A percentile compares a stretch with the other conserved stretches of the same genome.
Conservation (phyloP, 2,329 filamentous ascomycete genomes). For the Ophiocordyceps camponoti-floridani region DNA sequence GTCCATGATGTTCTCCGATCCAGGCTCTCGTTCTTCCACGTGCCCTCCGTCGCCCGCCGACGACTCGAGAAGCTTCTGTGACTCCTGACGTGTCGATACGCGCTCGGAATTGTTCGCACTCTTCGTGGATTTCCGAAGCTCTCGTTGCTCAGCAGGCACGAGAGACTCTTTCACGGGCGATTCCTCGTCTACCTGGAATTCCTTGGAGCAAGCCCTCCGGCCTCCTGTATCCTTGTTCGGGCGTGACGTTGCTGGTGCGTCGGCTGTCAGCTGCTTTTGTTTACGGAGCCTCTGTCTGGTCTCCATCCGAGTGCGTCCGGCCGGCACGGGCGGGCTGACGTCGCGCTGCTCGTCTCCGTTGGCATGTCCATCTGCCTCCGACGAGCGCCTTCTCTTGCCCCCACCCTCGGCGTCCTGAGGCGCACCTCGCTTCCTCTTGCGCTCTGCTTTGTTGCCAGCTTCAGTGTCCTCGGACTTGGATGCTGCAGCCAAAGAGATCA, state of each 20-base stretch:
- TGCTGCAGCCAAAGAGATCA: conserved; percentile 6
- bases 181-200: conserved; percentile 18
- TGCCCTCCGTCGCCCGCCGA: neutral
- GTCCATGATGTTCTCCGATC: conserved; percentile 11
- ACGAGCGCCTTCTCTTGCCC: conserved; percentile 13
- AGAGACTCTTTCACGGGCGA: conserved; percentile 20
- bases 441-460: conserved; percentile 4
- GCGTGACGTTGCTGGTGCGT: neutral
- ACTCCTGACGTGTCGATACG: neutral
- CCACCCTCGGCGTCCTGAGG: conserved; percentile 6
- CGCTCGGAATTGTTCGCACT: neutral
- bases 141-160: conserved; percentile 17
- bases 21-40: conserved; percentile 1
- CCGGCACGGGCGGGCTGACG: neutral
- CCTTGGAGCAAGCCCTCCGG: neutral
- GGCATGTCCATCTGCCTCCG: conserved; percentile 3
- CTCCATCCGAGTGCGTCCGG: conserved; percentile 2
- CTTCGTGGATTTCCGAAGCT: conserved; percentile 6
- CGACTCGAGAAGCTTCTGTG: neutral
- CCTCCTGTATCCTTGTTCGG: neutral
- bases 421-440: conserved; percentile 12
- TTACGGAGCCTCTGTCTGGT: conserved; percentile 6
- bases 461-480: conserved; percentile 7
- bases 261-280: conserved; percentile 2
- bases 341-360: neutral